These are phyloP conservation scores for Plasmodium gaboni DNA, from an alignment of 169 alveolate species.

Conservation along the genomic window DNA sequence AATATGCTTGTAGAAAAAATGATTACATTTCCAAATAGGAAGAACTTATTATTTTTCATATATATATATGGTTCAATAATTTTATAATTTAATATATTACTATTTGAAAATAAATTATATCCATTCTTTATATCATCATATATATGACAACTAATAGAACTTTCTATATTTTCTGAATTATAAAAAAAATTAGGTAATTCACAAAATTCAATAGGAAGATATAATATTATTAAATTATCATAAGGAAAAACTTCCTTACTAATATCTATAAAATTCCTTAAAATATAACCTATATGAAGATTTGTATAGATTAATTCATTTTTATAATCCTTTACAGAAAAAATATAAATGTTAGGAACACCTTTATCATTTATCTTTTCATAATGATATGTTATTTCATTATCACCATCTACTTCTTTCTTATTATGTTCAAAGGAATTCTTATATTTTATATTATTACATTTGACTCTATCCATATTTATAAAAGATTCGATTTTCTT, in stretches of 20 bases:
- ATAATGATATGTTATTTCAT: constrained; percentile 8
- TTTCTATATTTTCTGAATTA: constrained; percentile 55
- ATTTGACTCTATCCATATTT: background rate
- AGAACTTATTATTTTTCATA: constrained; percentile 33
- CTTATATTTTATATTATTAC: constrained; percentile 9
- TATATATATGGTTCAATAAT: constrained; percentile 63
- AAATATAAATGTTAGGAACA: constrained; percentile 71
- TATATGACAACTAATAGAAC: constrained; percentile 32
- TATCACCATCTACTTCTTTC: constrained; percentile 5
- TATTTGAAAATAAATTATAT: constrained; percentile 45
- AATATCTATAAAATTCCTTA: constrained; percentile 39
- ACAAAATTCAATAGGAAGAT: constrained; percentile 37
- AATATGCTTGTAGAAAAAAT: constrained; percentile 33
- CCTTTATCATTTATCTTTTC: constrained; percentile 39
- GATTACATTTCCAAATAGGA: constrained; percentile 53
- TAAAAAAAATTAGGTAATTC: constrained; percentile 14
- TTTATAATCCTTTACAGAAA: constrained; percentile 23
- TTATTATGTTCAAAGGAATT: background rate
- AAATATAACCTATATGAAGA: constrained; percentile 48
- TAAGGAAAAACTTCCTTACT: constrained; percentile 65
- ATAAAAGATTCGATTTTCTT: background rate
- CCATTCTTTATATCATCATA: constrained; percentile 64
- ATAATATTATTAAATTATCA: constrained; percentile 51
- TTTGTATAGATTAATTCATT: constrained; percentile 28
- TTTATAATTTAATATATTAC: constrained; percentile 56